Base-by-base conservation (phyloP, 352 stramenopile genomes). In the Phytophthora constricta region DNA sequence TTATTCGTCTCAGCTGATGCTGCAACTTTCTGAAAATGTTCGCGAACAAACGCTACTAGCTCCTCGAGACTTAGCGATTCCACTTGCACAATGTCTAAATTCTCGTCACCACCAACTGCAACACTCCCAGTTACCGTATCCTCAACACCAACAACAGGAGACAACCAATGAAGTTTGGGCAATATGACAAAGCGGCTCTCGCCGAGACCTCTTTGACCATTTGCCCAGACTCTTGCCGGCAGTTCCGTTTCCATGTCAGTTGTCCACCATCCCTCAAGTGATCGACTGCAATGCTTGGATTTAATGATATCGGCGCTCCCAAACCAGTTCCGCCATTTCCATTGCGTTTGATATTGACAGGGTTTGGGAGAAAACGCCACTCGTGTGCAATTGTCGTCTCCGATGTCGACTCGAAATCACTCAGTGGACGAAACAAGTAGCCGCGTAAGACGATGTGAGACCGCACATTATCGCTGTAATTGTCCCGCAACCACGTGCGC, bases 251-350 rank as follows among this genome's bases (percentile, higher is more conserved):
- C 73, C 10, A 84, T 54, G 45, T 89, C 73, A 7, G 74, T 65
- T 10, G 80, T 90, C 84, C 84, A 92, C 84, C 84, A 92, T 9
- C 84, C 82, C 79, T 68, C n/a, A 89, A 72, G 34, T 91, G 82
- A 34, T 79, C 62, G 1, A 22, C 22, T 14, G 78, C 76, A 47
- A 90, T 74, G n/a, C 52, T 63, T 7, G 67, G 55, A 45, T 85
- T 79, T 11, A 61, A 48, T 14, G 34, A 62, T 2, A 53, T 46
- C 26, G 13, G 31, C 31, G 31, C 7, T 11, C 65, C 57, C 13
- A 51, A 28, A 25, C n/a, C 17, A 17, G 11, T 54, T n/a, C n/a
- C n/a, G 7, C 0, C 23, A 17, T 17, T 60, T 16, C 19, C 28
- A 19, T 22, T 13, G 25, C 28, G 27, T 64, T 28, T 31, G 20